Conservation (phyloP, 805 yeast genomes). For the Ogataea paraovalis region DNA sequence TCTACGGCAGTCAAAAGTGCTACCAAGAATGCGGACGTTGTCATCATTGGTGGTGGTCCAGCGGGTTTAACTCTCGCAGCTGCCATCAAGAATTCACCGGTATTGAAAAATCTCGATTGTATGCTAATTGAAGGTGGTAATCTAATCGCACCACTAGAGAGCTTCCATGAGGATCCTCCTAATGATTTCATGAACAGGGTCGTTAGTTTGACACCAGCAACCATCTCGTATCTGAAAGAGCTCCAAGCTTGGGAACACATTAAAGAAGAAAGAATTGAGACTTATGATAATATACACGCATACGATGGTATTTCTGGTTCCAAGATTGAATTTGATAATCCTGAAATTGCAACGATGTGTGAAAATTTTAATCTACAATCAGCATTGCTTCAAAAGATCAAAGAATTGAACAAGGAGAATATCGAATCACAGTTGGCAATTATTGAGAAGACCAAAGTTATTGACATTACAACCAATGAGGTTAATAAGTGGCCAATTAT, state of each 20-base stretch:
- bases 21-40: slow-evolving; percentile 50
- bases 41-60: slow-evolving; percentile 95
- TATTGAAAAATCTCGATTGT: slow-evolving; percentile 55
- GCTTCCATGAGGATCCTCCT: slow-evolving; percentile 43
- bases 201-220: slow-evolving; percentile 79
- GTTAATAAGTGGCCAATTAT: slow-evolving; percentile 72
- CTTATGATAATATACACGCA: slow-evolving; percentile 77
- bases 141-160: slow-evolving; percentile 43
- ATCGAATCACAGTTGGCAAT: slow-evolving; percentile 35
- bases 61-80: slow-evolving; percentile 89
- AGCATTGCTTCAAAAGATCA: slow-evolving; percentile 54
- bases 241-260: slow-evolving; percentile 78
- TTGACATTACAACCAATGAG: slow-evolving; percentile 41
- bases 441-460: slow-evolving; percentile 65
- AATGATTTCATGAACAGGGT: slow-evolving; percentile 70
- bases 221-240: slow-evolving; percentile 58
- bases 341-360: slow-evolving; percentile 75
- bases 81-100: slow-evolving; percentile 67
- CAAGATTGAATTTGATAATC: slow-evolving; percentile 65
- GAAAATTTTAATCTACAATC: slow-evolving; percentile 84
- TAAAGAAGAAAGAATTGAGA: slow-evolving; percentile 64
- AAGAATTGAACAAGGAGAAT: slow-evolving; percentile 34
- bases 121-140: slow-evolving; percentile 72
- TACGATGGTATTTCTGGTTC: slow-evolving; percentile 81
- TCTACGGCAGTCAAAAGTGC: slow-evolving; percentile 21